A percentile compares a stretch with the other conserved stretches of the same genome.
These are phyloP conservation scores for Rhinocladiella similis DNA, from an alignment of 2,329 filamentous ascomycete species.

Conservation along the genomic window DNA sequence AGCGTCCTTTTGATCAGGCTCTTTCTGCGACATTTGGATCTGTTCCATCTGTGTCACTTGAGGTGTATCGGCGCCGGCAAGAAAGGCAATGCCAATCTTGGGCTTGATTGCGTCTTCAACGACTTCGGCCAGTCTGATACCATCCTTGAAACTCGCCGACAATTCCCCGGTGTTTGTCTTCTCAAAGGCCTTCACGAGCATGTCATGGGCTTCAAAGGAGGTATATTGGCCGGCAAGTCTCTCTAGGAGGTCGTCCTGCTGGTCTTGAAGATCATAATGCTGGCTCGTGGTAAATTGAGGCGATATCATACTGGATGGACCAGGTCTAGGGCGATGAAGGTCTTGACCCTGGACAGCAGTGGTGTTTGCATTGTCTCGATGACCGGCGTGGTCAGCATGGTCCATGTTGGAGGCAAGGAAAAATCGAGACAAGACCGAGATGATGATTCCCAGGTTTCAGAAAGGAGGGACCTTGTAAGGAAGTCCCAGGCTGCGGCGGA, in stretches of 20 bases:
- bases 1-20: conserved; percentile 28
- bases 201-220: conserved; percentile 7
- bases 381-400: background rate
- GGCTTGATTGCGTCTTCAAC: conserved; percentile 18
- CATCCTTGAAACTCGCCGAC: conserved; percentile 21
- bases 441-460: background rate
- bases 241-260: conserved; percentile 4
- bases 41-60: conserved; percentile 28
- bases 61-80: conserved; percentile 27
- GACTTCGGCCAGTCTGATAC: conserved; percentile 16
- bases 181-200: conserved; percentile 22
- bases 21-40: conserved; percentile 19
- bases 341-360: background rate
- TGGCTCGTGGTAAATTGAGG: background rate
- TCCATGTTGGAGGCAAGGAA: background rate
- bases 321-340: background rate
- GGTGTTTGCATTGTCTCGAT: background rate
- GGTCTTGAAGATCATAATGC: background rate
- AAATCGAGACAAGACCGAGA: background rate
- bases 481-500: background rate
- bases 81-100: conserved; percentile 27
- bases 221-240: conserved; percentile 3
- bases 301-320: background rate
- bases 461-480: background rate
- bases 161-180: conserved; percentile 15